phyloP scores from a whole-genome alignment of 768 basidiomycete genomes.

The Mycena capillaripes region DNA sequence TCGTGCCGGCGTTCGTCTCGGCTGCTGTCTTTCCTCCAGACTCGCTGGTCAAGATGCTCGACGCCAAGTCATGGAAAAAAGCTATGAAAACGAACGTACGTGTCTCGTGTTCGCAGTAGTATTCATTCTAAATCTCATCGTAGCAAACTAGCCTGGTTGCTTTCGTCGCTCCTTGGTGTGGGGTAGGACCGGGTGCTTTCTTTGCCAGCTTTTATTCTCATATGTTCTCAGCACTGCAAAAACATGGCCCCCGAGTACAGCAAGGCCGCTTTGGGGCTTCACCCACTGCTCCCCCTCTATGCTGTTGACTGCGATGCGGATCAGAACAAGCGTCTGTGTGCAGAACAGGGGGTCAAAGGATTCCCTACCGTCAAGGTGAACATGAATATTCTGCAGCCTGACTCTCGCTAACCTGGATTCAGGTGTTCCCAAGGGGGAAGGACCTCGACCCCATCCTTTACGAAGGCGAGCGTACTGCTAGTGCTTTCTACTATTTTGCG shows the following conservation, averaged over 20 bases:
- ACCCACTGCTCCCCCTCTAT: conserved; percentile 89
- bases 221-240: conserved; percentile 82
- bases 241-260: conserved; percentile 87
- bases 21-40: conserved; percentile 64
- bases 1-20: conserved; percentile 54
- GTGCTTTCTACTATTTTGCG: conserved; percentile 82
- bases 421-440: conserved; percentile 86
- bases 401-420: conserved; percentile 19
- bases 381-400: background rate
- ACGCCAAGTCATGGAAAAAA: conserved; percentile 77
- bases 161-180: conserved; percentile 97
- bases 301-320: conserved; percentile 94
- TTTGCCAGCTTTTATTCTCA: background rate
- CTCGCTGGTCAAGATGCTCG: conserved; percentile 80
- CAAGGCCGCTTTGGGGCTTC: conserved; percentile 83
- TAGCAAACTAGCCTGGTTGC: conserved; percentile 86
- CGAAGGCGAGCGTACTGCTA: conserved; percentile 78
- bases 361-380: conserved; percentile 93
- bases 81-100: conserved; percentile 84
- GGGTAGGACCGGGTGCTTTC: conserved; percentile 55
- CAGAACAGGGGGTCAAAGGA: conserved; percentile 88
- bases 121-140: background rate
- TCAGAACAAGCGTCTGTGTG: conserved; percentile 85
- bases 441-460: conserved; percentile 74
- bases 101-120: conserved; percentile 25